Evolutionary conservation across 306 rosid species (phyloP), one percentile per base, ranked within the genome.

Genomic region (Glycine latifolia): DNA sequence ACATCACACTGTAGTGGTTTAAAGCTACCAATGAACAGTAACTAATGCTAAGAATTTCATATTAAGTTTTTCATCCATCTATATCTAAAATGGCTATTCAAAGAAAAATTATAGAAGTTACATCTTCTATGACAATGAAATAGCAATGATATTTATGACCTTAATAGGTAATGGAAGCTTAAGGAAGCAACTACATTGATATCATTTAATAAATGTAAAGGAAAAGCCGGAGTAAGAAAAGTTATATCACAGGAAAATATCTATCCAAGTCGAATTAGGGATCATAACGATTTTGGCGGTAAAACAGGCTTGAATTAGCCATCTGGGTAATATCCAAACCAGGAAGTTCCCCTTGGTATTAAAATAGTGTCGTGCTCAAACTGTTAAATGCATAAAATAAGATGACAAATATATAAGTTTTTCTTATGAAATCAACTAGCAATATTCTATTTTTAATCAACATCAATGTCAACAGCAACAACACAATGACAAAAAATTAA

Each of bases 291-390:
- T 44, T 83, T 82, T 0, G 97, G 90, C 33, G 85, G 86, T 85
- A 92, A 80, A 82, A 90, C 63, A 12, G 94, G 91, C n/a, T 86
- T 41, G 86, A 92, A 94, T 52, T 33, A 62, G 33, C 91, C 98
- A 87, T 96, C 97, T 20, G 92, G 88, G 86, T 91, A 96, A 85
- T 89, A 94, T 52, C 97, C 98, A 82, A 96, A 96, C 98, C 97
- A 94, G 73, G 99, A 79, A 20, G 97, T 96, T 87, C 94, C 99
- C 82, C 79, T 92, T 0, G 97, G 98, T 71, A 96, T 88, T 82
- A 96, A 80, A 55, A 93, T 97, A 14, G 81, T 80, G 85, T 96
- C 98, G 0, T 88, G 73, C 91, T 92, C 87, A 81, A 90, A 93
- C 99, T 96, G 94, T 76, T 72, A 26, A 26, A 26, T 26, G 53